Percentiles rank a stretch among this genome's conserved stretches.
phyloP scores from a whole-genome alignment of 176 grass and related monocot genomes.

The Carex pumila region DNA sequence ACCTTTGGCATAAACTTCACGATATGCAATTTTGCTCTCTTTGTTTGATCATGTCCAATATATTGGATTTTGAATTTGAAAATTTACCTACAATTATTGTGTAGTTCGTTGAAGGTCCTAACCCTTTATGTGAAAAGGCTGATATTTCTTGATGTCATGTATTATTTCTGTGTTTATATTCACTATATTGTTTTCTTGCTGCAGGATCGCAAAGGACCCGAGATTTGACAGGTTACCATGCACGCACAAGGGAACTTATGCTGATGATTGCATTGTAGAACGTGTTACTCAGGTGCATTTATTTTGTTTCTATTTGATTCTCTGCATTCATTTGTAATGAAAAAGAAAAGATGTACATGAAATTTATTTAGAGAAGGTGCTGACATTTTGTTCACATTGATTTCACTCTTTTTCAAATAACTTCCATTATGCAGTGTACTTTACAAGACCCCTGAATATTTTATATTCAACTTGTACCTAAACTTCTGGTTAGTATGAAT shows the following conservation, averaged over 20 bases:
- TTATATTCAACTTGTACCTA: neutral
- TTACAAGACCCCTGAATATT: neutral
- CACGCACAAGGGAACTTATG: conserved; percentile 94
- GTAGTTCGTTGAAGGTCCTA: too few species aligned
- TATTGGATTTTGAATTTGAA: neutral
- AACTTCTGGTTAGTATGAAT: neutral
- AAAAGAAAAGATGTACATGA: neutral
- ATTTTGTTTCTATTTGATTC: neutral
- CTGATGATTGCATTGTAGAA: conserved; percentile 94
- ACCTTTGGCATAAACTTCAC: neutral
- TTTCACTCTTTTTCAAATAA: neutral
- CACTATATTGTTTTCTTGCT: neutral
- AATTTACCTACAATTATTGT: neutral
- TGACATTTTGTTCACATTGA: neutral
- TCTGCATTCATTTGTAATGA: conserved; percentile 5
- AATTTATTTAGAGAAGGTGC: neutral
- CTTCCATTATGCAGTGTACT: neutral
- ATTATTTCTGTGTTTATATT: conserved; percentile 11
- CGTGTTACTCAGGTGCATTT: conserved; percentile 78
- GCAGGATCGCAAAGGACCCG: conserved; percentile 90
- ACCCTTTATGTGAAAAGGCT: neutral
- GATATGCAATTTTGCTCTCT: neutral
- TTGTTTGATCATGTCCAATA: neutral
- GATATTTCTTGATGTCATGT: neutral
- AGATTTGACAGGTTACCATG: conserved; percentile 91